Base-by-base conservation (phyloP, 2,329 filamentous ascomycete species). In the Ophiostoma sp. region DNA sequence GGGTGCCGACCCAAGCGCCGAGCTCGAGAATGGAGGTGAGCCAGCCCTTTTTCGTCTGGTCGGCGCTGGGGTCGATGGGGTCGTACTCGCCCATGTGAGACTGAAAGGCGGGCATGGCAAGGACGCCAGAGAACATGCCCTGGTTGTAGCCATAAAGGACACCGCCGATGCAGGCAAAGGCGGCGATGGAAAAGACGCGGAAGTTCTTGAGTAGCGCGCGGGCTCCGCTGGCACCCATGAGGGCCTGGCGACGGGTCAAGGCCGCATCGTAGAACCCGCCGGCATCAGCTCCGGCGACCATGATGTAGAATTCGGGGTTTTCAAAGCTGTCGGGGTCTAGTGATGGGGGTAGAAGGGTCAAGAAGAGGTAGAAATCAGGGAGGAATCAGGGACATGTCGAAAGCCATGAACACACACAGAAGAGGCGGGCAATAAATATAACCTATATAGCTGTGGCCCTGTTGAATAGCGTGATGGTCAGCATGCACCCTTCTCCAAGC, bases 1-100 rank as follows among this genome's bases (percentile, higher is more conserved):
- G 77, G 0, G 88, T 85, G 49, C 90, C 90, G n/a, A 91, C 75
- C 89, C 89, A 93, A 60, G 89, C 90, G 66, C 90, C 90, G 1
- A 93, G 83, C 75, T 92, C 89, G 40, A 93, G 84, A 71, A 92
- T 91, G 2, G 89, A 82, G 0, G 84, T 86, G 5, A 87, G 75
- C 84, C 84, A 87, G 16, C 84, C 85, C 73, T 86, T 86, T 71
- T 83, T 81, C 5, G 82, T 82, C 73, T 82, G 80, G 69, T 82
- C 76, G n/a, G 79, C 78, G 16, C 75, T 78, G 47, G 77, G 73
- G 70, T 81, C 77, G 60, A 81, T 72, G 2, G 79, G 79, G 69
- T 81, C 80, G 71, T 85, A 85, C 45, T 81, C 80, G 65, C 82
- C 84, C 84, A 86, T 87, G 69, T 87, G 83, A 65, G 76, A 73